Evolutionary conservation across 495 filamentous ascomycete genomes (phyloP).

Genomic region (Hapsidospora chrysogenum): DNA sequence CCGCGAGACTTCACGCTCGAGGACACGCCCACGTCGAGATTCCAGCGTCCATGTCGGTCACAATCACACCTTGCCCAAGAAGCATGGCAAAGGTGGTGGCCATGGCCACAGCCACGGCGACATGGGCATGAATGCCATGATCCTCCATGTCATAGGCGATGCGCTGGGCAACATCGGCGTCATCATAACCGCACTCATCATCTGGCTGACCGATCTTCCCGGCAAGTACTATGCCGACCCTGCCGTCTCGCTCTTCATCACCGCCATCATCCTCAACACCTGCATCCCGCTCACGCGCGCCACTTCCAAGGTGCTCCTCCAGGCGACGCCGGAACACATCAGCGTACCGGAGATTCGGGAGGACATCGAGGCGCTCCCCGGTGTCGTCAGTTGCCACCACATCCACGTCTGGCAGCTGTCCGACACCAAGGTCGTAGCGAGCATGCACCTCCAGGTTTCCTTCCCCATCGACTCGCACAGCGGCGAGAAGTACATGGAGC

Average conservation of each 20-base stretch:
- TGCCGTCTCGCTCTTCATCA: slow-evolving; percentile 88
- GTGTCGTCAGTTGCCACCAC: slow-evolving; percentile 80
- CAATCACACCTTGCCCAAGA: slow-evolving; percentile 66
- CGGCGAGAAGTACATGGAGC: slow-evolving; percentile 72
- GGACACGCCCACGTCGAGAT: slow-evolving; percentile 11
- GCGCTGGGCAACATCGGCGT: slow-evolving; percentile 95
- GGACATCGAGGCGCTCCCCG: slow-evolving; percentile 71
- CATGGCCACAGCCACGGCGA: slow-evolving; percentile 66
- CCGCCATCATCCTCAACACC: slow-evolving; percentile 79
- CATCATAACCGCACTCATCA: slow-evolving; percentile 79
- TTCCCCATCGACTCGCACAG: slow-evolving; percentile 51
- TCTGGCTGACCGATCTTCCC: slow-evolving; percentile 65
- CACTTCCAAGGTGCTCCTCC: slow-evolving; percentile 82
- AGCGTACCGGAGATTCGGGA: slow-evolving; percentile 79
- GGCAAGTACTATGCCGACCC: slow-evolving; percentile 68
- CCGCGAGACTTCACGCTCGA: slow-evolving; percentile 6
- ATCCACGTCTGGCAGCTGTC: slow-evolving; percentile 96
- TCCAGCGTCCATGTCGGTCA: slow-evolving; percentile 43
- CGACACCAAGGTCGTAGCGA: slow-evolving; percentile 82
- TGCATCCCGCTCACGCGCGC: slow-evolving; percentile 87
- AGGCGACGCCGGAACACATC: slow-evolving; percentile 79
- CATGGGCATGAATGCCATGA: slow-evolving; percentile 95
- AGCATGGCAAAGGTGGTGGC: slow-evolving; percentile 34
- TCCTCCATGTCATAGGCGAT: slow-evolving; percentile 92
- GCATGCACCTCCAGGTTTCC: slow-evolving; percentile 77